Percentiles rank a stretch among this genome's conserved stretches.
Evolutionary conservation across 2,329 filamentous ascomycete species (phyloP).

Genomic region (Diaporthe caulivora): DNA sequence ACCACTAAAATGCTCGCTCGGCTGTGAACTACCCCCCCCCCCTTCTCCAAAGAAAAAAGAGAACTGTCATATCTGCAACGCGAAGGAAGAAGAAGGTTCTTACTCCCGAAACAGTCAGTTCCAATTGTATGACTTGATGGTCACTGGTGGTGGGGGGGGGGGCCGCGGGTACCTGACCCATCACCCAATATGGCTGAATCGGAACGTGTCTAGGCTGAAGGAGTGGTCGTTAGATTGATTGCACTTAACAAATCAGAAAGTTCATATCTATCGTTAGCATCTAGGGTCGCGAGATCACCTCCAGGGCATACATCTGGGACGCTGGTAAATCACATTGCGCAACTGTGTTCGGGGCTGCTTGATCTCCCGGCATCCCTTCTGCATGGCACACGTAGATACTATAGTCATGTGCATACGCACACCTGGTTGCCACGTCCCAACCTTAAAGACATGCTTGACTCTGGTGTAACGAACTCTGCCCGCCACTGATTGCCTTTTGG

Average conservation of each 20-base stretch:
- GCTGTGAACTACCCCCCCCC: background rate
- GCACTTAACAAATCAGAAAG: background rate
- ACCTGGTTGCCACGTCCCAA: background rate
- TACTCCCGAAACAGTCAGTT: background rate
- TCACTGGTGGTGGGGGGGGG: background rate
- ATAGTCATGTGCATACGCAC: too few species aligned
- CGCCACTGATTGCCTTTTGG: background rate
- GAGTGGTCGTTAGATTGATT: background rate
- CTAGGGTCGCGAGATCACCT: background rate
- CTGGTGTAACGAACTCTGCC: background rate
- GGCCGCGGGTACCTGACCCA: background rate
- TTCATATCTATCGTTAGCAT: too few species aligned
- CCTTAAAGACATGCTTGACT: too few species aligned
- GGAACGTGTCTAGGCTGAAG: slow-evolving; percentile 11
- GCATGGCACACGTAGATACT: too few species aligned
- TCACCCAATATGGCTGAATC: slow-evolving; percentile 6
- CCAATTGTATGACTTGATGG: background rate
- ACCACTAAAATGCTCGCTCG: background rate
- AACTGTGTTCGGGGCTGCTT: background rate
- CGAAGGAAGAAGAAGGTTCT: background rate
- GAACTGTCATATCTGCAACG: background rate
- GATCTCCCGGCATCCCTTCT: background rate
- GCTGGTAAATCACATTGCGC: too few species aligned
- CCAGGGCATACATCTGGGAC: background rate
- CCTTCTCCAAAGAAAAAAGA: too few species aligned